Conservation (phyloP, 257 asterid genomes). For the Nicotiana benthamiana region DNA sequence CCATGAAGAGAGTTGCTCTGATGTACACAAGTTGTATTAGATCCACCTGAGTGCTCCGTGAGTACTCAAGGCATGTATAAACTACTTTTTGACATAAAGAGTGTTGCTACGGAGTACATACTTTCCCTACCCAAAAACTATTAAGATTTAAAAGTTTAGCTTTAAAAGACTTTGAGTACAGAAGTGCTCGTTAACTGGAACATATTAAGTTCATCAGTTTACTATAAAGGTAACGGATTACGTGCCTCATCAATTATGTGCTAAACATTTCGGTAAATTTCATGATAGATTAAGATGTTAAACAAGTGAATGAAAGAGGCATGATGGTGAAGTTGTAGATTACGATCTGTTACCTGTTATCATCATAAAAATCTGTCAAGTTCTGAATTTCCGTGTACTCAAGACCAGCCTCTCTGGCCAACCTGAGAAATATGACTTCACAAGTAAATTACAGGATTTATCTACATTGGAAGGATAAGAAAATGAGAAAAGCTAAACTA, state of each 20-base stretch:
- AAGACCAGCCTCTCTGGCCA: slow-evolving; percentile 96
- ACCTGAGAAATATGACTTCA: slow-evolving; percentile 43
- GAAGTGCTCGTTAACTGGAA: background rate
- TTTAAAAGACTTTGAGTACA: background rate
- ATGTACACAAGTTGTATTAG: background rate
- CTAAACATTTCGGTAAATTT: background rate
- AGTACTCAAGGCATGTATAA: background rate
- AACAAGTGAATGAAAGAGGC: background rate
- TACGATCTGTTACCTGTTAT: slow-evolving; percentile 51
- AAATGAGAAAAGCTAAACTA: background rate
- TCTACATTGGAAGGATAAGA: background rate
- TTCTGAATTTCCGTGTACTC: slow-evolving; percentile 84
- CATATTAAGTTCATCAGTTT: background rate
- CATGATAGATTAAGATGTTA: background rate
- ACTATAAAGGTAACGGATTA: background rate
- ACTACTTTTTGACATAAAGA: background rate
- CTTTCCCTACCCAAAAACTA: background rate
- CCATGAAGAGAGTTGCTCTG: background rate
- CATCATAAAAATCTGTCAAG: slow-evolving; percentile 89
- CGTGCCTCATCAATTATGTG: background rate
- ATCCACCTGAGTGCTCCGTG: background rate
- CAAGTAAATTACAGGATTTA: slow-evolving; percentile 9
- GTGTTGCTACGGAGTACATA: background rate
- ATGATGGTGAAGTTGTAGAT: slow-evolving; percentile 10
- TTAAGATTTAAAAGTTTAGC: background rate